Base-by-base conservation (phyloP, 352 stramenopile species). In the Phytophthora quininea region DNA sequence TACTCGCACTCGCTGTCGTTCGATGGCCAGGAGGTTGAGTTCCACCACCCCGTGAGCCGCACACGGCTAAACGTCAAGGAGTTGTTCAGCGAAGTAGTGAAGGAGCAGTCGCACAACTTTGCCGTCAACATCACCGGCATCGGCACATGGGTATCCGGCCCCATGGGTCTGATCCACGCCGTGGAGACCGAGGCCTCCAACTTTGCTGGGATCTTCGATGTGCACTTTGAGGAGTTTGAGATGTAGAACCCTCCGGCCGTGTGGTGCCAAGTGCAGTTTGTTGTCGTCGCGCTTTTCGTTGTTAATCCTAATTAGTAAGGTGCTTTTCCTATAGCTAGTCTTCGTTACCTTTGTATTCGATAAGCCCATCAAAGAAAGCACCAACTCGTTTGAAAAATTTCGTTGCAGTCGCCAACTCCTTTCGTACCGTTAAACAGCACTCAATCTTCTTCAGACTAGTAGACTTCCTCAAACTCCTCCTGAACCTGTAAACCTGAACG, bases 201-300 rank as follows among this genome's bases (percentile, higher is more conserved):
- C 49, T 96, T 90, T 58, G 86, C 86, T 15, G 86, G 88, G 58
- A 93, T 93, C 71, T 96, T 93, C 61, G 88, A 96, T 77, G 86
- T 96, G 38, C 88, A 96, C 76, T 94, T 83, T 71, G 88, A 96
- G 64, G 81, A 92, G 71, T 96, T 96, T 80, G 85, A 96, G 64
- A 90, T 96, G 85, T 96, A 96, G 74, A 74, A 63, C 56, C 64
- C 66, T 46, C 46, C 32, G 59, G 58, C 53, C 19, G 19, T 67
- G 31, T 58, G 58, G 73, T 42, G 40, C 58, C 51, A 51, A 68
- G 53, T 69, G 47, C 67, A 24, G 45, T 76, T 61, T 70, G 58
- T 24, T 69, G 69, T 70, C 64, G 54, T 69, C 11, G 43, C 64
- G 64, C 64, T 51, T 69, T 62, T 66, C 42, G 52, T 67, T 54